phyloP scores from a whole-genome alignment of 139 green algal genomes.

The Parachlorella kessleri region DNA sequence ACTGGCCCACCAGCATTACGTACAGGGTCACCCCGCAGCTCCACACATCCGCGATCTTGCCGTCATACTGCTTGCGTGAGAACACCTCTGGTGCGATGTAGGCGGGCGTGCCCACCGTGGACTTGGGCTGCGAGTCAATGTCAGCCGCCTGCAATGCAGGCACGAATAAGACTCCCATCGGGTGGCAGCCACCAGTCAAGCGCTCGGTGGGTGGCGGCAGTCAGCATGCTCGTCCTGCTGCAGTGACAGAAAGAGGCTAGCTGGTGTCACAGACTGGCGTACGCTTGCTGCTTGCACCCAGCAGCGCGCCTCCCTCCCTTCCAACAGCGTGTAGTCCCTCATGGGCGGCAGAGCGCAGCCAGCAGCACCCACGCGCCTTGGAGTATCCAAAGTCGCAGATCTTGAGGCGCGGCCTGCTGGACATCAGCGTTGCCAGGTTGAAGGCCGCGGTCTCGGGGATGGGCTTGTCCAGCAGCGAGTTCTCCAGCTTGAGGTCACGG shows the following conservation, averaged over 20 bases:
- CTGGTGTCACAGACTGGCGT: too few species aligned
- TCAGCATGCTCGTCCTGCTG: too few species aligned
- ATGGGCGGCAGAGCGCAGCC: too few species aligned
- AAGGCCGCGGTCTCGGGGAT: neutral
- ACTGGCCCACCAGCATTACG: conserved; percentile 96
- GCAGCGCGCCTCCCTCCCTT: too few species aligned
- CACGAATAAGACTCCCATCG: too few species aligned
- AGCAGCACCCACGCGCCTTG: neutral
- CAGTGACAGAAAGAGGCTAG: too few species aligned
- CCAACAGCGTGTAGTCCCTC: too few species aligned
- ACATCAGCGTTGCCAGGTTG: neutral
- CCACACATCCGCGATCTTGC: conserved; percentile 97
- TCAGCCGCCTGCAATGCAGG: conserved; percentile 67
- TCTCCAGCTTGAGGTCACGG: conserved; percentile 97
- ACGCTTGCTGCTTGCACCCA: too few species aligned
- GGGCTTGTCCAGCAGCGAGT: conserved; percentile 88
- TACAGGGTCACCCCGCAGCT: conserved; percentile 96
- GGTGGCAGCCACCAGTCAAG: too few species aligned
- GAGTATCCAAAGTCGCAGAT: conserved; percentile 98
- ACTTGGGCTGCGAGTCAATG: conserved; percentile 94
- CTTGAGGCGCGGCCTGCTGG: conserved; percentile 77
- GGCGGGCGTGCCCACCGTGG: conserved; percentile 97
- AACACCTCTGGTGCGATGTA: conserved; percentile 98
- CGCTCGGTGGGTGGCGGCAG: too few species aligned
- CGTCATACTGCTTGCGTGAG: conserved; percentile 83